These are phyloP conservation scores for Syncephalis plumigaleata DNA, from an alignment of 371 early-diverging fungal genomes.

Conservation along the genomic window DNA sequence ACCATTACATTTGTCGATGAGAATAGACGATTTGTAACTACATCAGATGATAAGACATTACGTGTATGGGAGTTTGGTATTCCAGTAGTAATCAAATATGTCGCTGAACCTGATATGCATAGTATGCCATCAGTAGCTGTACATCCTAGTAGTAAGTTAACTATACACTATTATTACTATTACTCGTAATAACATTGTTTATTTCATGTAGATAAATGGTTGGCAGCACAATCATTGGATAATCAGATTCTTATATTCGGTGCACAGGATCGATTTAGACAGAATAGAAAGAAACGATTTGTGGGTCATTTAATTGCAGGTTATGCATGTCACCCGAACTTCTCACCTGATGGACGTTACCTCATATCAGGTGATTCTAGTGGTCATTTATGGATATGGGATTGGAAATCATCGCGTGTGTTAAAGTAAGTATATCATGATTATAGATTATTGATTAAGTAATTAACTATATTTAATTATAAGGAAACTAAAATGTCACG, in stretches of 20 bases:
- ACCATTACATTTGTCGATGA: constrained; percentile 93
- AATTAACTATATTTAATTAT: constrained; percentile 3
- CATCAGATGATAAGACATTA: constrained; percentile 91
- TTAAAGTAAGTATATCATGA: constrained; percentile 19
- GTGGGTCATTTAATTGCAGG: constrained; percentile 87
- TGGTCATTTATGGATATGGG: constrained; percentile 90
- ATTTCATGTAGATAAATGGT: constrained; percentile 58
- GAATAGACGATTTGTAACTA: constrained; percentile 83
- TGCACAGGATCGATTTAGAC: constrained; percentile 68
- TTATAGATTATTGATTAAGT: not conserved
- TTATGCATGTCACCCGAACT: constrained; percentile 85
- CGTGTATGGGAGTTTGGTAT: constrained; percentile 96
- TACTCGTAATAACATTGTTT: not conserved
- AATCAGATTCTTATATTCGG: constrained; percentile 85
- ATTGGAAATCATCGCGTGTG: constrained; percentile 83
- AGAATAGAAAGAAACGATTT: constrained; percentile 83
- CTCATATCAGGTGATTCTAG: constrained; percentile 84
- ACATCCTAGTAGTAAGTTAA: constrained; percentile 66
- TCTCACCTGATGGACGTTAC: constrained; percentile 84
- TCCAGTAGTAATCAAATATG: constrained; percentile 91
- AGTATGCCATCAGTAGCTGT: constrained; percentile 83
- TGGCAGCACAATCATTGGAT: constrained; percentile 86
- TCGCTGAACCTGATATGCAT: constrained; percentile 93
- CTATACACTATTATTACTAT: not conserved
- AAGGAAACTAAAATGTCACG: constrained; percentile 78